A percentile compares a stretch with the other conserved stretches of the same genome.
Evolutionary conservation across 768 basidiomycete species (phyloP).

Genomic region (Hericium rajendrae): DNA sequence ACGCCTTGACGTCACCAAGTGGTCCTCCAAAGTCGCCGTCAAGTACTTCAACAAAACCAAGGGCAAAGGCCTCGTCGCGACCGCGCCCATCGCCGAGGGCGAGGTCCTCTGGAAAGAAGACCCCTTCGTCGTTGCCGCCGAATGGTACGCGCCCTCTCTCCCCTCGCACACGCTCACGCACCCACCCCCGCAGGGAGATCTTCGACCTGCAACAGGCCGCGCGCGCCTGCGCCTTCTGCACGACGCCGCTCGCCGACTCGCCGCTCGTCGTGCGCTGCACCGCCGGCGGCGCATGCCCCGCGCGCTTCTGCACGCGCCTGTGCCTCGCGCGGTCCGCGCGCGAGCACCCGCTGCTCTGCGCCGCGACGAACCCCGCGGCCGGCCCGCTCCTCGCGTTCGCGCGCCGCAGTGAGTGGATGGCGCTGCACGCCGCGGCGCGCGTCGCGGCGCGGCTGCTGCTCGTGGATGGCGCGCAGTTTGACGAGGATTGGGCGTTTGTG

Average conservation of each 20-base stretch:
- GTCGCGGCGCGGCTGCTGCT: constrained; percentile 57
- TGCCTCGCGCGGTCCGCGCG: constrained; percentile 58
- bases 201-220: constrained; percentile 55
- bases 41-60: constrained; percentile 58
- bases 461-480: constrained; percentile 36
- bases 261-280: constrained; percentile 46
- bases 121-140: constrained; percentile 72
- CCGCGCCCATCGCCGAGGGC: constrained; percentile 52
- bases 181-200: constrained; percentile 47
- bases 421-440: constrained; percentile 61
- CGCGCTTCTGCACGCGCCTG: constrained; percentile 72
- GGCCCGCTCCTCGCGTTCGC: constrained; percentile 51
- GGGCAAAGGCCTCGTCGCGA: constrained; percentile 79
- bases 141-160: constrained; percentile 43
- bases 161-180: background rate
- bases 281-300: constrained; percentile 43
- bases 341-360: constrained; percentile 65
- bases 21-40: constrained; percentile 57
- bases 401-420: constrained; percentile 59
- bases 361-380: constrained; percentile 62
- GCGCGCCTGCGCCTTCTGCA: constrained; percentile 64
- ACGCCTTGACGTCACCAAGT: constrained; percentile 49
- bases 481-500: constrained; percentile 46
- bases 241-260: constrained; percentile 43
- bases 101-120: constrained; percentile 83